Conservation (phyloP, 805 yeast species). For the Kazachstania bromeliacearum region DNA sequence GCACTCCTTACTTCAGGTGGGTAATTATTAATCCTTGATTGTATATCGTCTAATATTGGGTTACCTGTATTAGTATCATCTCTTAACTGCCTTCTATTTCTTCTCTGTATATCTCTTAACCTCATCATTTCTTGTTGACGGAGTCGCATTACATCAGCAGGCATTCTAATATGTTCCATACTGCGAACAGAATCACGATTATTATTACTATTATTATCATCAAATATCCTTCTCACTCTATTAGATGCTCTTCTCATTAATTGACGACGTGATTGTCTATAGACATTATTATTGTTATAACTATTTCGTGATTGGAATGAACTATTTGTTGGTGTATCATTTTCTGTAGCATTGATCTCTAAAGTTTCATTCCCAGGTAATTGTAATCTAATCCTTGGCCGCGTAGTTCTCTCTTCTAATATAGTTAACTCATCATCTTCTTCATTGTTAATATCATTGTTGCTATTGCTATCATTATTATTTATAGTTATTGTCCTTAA, state of each 20-base stretch:
- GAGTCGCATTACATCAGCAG: too few relatives aligned
- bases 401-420: conserved; percentile 22
- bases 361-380: conserved; percentile 24
- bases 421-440: conserved; percentile 26
- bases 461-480: conserved; percentile 7
- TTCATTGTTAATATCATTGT: conserved; percentile 6
- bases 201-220: neutral
- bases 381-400: conserved; percentile 15
- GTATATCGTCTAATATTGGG: conserved; percentile 10
- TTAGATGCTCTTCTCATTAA: neutral
- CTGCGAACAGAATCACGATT: neutral
- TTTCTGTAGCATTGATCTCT: conserved; percentile 13
- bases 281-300: too few relatives aligned
- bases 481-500: too few relatives aligned
- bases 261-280: neutral
- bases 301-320: too few relatives aligned
- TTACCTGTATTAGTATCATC: too few relatives aligned
- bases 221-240: conserved; percentile 1
- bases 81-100: too few relatives aligned
- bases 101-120: too few relatives aligned
- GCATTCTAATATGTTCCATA: too few relatives aligned
- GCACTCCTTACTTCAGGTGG: conserved; percentile 19
- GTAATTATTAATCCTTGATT: conserved; percentile 11
- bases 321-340: conserved; percentile 20
- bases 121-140: too few relatives aligned